These are phyloP conservation scores for Chrysanthemum makinoi DNA, from an alignment of 129 eudicot species.

Conservation along the genomic window DNA sequence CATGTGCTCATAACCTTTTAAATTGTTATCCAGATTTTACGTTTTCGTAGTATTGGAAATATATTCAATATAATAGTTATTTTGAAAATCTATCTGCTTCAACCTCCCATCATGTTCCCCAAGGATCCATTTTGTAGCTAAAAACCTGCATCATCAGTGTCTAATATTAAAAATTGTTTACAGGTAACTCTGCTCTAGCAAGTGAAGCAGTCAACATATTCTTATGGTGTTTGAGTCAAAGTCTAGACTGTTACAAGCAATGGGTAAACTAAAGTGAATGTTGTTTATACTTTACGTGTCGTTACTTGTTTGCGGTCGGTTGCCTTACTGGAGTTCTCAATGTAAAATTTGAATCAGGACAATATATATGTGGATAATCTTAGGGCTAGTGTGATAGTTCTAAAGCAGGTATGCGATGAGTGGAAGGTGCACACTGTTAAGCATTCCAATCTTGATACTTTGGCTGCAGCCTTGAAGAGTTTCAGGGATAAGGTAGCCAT, in stretches of 20 bases:
- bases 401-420: slow-evolving; percentile 39
- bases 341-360: slow-evolving; percentile 34
- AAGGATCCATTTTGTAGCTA: too few species aligned
- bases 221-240: slow-evolving; percentile 51
- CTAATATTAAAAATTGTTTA: slow-evolving; percentile 7
- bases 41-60: not conserved
- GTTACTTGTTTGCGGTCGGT: not conserved
- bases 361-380: slow-evolving; percentile 44
- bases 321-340: slow-evolving; percentile 5
- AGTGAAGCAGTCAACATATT: slow-evolving; percentile 40
- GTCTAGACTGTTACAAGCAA: slow-evolving; percentile 44
- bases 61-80: slow-evolving; percentile 4
- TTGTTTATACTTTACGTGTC: not conserved
- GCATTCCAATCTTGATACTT: slow-evolving; percentile 29
- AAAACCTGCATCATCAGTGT: too few species aligned
- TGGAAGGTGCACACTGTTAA: slow-evolving; percentile 38
- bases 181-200: slow-evolving; percentile 46
- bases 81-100: not conserved
- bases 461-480: slow-evolving; percentile 45
- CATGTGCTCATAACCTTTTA: too few species aligned
- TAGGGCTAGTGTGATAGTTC: slow-evolving; percentile 41
- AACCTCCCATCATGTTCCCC: not conserved
- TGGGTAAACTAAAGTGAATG: slow-evolving; percentile 36
- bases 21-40: not conserved
- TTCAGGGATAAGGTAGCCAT: slow-evolving; percentile 44